Percentiles rank a stretch among this genome's conserved stretches.
Evolutionary conservation across 1,284 basidiomycete species (phyloP).

Genomic region (Tilletia horrida): DNA sequence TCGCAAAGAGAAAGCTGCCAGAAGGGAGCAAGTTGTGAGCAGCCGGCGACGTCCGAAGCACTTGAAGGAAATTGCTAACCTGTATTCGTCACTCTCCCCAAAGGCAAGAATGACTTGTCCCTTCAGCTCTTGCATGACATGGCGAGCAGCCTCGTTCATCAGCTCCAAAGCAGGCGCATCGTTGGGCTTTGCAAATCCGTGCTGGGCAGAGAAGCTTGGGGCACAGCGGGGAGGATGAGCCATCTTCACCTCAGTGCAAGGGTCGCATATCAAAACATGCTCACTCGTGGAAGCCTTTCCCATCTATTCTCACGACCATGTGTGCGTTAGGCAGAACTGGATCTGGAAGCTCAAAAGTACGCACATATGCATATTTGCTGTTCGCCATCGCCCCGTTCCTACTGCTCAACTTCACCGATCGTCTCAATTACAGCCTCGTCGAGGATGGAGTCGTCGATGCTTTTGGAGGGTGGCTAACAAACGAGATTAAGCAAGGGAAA

Average conservation of each 20-base stretch:
- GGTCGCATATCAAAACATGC: neutral
- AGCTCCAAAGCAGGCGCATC: slow-evolving; percentile 78
- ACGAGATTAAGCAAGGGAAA: too few species aligned
- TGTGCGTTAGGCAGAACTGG: slow-evolving; percentile 77
- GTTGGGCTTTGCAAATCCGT: slow-evolving; percentile 85
- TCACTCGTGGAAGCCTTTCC: slow-evolving; percentile 88
- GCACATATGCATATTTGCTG: slow-evolving; percentile 85
- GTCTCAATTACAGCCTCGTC: too few species aligned
- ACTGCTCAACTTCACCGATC: neutral
- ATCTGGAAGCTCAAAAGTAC: slow-evolving; percentile 84
- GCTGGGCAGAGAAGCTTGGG: slow-evolving; percentile 76
- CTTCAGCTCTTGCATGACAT: slow-evolving; percentile 65
- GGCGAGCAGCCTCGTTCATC: slow-evolving; percentile 85
- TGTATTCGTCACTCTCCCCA: slow-evolving; percentile 96
- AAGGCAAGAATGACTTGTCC: slow-evolving; percentile 63
- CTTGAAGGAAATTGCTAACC: too few species aligned
- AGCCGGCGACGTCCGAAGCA: too few species aligned
- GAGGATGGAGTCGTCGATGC: too few species aligned
- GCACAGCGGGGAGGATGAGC: slow-evolving; percentile 12
- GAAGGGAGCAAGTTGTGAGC: too few species aligned
- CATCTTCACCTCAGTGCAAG: neutral
- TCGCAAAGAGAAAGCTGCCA: slow-evolving; percentile 79
- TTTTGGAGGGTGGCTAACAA: too few species aligned
- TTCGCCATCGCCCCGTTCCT: slow-evolving; percentile 70
- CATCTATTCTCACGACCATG: slow-evolving; percentile 83